Base-by-base conservation (phyloP, 805 yeast genomes). In the Saturnispora dispora region DNA sequence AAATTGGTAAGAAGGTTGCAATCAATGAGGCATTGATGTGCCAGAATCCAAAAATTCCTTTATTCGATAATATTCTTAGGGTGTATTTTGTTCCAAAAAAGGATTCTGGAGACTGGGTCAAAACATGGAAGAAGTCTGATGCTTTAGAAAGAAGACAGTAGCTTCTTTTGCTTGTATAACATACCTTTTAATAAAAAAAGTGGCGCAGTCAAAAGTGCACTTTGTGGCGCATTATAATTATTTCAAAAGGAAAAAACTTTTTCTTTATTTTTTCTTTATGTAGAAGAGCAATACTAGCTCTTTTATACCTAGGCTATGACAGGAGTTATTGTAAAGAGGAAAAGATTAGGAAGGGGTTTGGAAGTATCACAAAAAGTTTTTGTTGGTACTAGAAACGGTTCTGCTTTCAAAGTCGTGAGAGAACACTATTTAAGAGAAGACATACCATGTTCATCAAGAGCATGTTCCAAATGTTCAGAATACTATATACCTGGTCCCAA, bases 351-450 rank as follows among this genome's bases (percentile, higher is more conserved):
- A 1, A 71, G 72, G 4, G 83, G 83, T 1, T 65, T 79, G 23
- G 73, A 85, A 3, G 93, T 85, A 32, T 83, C 93, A 0, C 86
- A 85, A 46, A 91, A 91, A 66, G 96, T 93, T 15, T 91, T 86
- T 70, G 96, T 93, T 52, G 73, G 96, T 60, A 87, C 96, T 2
- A 77, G 93, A 60, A 81, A 85, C 55, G 98, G 98, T 9, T 83
- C 83, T 44, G 96, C 97, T 5, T 76, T 89, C 35, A 91, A 93
- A 65, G 78, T 93, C 27, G 96, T 91, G 9, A 76, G 97, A 57
- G 99, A 93, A 64, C 99, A 91, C 67, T 93, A 93, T 63, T 71
- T 93, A 52, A 77, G 99, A 66, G 80, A 79, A 50, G 99, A 93
- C 67, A 88, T 93, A 47, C 96, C 97, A 18, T 93, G 99, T 67